Percentiles rank a stretch among this genome's conserved stretches.
Evolutionary conservation across 1,284 basidiomycete species (phyloP).

Genomic region (Jaminaea rosea): DNA sequence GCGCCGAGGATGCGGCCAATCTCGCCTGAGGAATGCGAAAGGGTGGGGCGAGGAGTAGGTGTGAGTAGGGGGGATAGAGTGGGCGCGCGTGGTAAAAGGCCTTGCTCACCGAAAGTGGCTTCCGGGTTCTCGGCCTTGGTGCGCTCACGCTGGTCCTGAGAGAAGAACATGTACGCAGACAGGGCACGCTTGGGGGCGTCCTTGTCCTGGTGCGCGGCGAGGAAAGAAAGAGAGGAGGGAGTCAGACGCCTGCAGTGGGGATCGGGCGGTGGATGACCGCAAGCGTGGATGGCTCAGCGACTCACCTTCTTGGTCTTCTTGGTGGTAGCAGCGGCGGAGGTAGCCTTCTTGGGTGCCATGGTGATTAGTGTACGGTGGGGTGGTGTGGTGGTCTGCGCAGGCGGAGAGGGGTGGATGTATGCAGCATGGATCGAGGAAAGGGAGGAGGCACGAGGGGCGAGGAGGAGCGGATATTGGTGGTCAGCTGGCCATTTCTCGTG

Average conservation of each 20-base stretch:
- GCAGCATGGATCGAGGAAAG: too few species aligned
- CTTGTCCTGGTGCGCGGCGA: constrained; percentile 54
- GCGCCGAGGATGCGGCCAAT: constrained; percentile 76
- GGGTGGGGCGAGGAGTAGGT: neutral
- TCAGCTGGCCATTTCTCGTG: too few species aligned
- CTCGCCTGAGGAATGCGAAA: constrained; percentile 55
- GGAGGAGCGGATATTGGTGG: too few species aligned
- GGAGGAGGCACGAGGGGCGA: too few species aligned
- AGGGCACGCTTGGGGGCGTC: constrained; percentile 80
- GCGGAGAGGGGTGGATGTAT: too few species aligned
- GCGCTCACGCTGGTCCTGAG: constrained; percentile 84
- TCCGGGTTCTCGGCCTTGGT: constrained; percentile 93
- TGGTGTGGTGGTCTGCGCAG: too few species aligned
- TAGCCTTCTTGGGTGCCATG: constrained; percentile 1
- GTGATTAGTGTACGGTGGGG: too few species aligned
- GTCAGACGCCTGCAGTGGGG: neutral
- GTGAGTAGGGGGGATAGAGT: neutral
- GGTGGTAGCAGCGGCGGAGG: constrained; percentile 33
- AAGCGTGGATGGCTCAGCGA: neutral
- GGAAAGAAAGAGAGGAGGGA: neutral
- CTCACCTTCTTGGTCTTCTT: constrained; percentile 57
- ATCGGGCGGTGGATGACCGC: neutral
- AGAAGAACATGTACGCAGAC: constrained; percentile 98
- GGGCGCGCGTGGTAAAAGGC: neutral
- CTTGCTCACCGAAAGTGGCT: constrained; percentile 71